Base-by-base conservation (phyloP, 345 rosid species). In the Triadica sebifera region DNA sequence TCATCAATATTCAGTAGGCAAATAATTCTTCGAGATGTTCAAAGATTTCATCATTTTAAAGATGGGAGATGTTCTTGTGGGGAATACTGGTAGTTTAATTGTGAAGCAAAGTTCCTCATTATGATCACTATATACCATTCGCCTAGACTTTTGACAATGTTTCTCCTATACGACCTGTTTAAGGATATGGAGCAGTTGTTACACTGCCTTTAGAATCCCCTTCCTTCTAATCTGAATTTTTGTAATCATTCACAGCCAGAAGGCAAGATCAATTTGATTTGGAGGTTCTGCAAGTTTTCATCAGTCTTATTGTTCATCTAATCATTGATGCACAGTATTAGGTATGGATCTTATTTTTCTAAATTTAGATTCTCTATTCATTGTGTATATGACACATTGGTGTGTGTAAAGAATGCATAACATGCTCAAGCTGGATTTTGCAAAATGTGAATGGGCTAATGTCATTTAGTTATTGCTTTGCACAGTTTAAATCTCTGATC, bases 21-120 rank as follows among this genome's bases (percentile, higher is more conserved):
- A 62, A 78, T 78, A 62, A 63, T 78, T 34, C 81, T 78, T 46
- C 52, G 81, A 74, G 81, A 78, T 64, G 68, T 78, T 1, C 74
- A 78, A 16, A 64, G 67, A 22, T 78, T 73, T 34, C 77, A 78
- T 69, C 77, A 78, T 55, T 78, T 78, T 66, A 72, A 78, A 69
- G 65, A 69, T 52, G 81, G 71, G 41, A 74, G 57, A 69, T 78
- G 81, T 77, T 78, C 71, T 55, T 78, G 81, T 38, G 77, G 77
- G 41, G 81, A 78, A 69, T 78, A 68, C 24, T 69, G 81, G 78
- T 69, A 74, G 60, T 34, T 2, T 34, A 69, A 20, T 16, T 56
- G 17, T 24, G 43, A 76, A 52, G 34, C 12, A 53, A 45, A 74
- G 46, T 12, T 51, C 38, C 65, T 74, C 25, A 11, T 24, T 41